Conservation (phyloP, 768 basidiomycete species). For the Guyanaporus albipodus region DNA sequence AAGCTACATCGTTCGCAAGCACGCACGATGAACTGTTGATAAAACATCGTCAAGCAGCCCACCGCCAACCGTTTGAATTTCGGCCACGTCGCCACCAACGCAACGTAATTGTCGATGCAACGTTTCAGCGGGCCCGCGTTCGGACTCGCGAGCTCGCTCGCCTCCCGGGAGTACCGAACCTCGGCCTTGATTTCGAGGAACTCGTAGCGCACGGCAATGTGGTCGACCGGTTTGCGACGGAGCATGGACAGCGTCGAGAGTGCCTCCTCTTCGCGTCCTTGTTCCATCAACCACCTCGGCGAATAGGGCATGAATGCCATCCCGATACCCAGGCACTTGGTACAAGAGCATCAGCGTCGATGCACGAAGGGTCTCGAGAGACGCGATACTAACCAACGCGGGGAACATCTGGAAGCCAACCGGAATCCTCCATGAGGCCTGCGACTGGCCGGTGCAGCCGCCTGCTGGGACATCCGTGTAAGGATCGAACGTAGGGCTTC, state of each 20-base stretch:
- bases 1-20: not conserved
- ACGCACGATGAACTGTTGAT: conserved; percentile 32
- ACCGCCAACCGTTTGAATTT: conserved; percentile 30
- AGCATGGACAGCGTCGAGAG: conserved; percentile 32
- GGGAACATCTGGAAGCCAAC: conserved; percentile 38
- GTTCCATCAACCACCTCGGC: conserved; percentile 40
- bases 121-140: conserved; percentile 18
- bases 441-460: conserved; percentile 29
- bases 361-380: not conserved
- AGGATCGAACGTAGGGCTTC: conserved; percentile 29
- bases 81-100: conserved; percentile 27
- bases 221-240: conserved; percentile 31
- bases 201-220: conserved; percentile 35
- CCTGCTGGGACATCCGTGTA: conserved; percentile 29
- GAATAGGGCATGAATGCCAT: conserved; percentile 39
- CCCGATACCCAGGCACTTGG: conserved; percentile 29
- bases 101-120: conserved; percentile 22
- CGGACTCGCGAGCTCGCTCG: conserved; percentile 16
- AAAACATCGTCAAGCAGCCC: conserved; percentile 31
- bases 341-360: not conserved
- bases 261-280: conserved; percentile 36
- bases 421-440: conserved; percentile 35
- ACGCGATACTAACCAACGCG: conserved; percentile 29
- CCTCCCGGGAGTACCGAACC: conserved; percentile 25
- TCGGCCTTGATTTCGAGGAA: conserved; percentile 40